A percentile compares a stretch with the other conserved stretches of the same genome.
phyloP scores from a whole-genome alignment of 306 rosid genomes.

The Cotoneaster glaucophyllus region DNA sequence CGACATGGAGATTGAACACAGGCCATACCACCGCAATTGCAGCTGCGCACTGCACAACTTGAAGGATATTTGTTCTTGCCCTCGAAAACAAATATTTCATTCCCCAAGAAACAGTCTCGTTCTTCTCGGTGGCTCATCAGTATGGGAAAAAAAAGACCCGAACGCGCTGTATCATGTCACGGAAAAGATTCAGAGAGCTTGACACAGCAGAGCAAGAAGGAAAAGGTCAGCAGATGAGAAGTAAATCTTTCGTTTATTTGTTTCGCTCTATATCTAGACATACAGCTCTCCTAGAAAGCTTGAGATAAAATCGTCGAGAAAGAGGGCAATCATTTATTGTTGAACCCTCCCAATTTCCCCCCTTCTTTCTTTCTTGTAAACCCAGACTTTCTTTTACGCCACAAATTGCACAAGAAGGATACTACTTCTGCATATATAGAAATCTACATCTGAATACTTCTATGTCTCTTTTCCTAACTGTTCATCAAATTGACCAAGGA shows the following conservation, averaged over 20 bases:
- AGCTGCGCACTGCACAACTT: conserved; percentile 56
- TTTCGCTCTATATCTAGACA: not conserved
- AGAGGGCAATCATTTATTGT: not conserved
- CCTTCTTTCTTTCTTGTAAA: not conserved
- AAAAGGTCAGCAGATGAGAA: not conserved
- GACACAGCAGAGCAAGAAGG: not conserved
- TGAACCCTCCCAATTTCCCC: not conserved
- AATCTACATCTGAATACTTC: not conserved
- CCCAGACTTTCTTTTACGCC: not conserved
- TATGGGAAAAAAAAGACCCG: not conserved
- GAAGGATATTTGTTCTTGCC: conserved; percentile 20
- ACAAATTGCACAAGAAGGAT: not conserved
- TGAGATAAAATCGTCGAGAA: not conserved
- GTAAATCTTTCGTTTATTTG: not conserved
- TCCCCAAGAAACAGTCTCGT: conserved; percentile 25
- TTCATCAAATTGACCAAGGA: not conserved
- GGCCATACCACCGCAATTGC: conserved; percentile 83
- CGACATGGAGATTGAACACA: conserved; percentile 39
- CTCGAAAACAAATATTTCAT: conserved; percentile 23
- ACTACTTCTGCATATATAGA: not conserved
- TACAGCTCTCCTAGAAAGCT: not conserved
- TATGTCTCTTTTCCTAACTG: not conserved
- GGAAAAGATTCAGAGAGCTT: not conserved
- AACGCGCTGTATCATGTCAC: not conserved
- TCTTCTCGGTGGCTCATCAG: conserved; percentile 4